These are phyloP conservation scores for Cynara cardunculus DNA, from an alignment of 129 eudicot species.

Conservation along the genomic window DNA sequence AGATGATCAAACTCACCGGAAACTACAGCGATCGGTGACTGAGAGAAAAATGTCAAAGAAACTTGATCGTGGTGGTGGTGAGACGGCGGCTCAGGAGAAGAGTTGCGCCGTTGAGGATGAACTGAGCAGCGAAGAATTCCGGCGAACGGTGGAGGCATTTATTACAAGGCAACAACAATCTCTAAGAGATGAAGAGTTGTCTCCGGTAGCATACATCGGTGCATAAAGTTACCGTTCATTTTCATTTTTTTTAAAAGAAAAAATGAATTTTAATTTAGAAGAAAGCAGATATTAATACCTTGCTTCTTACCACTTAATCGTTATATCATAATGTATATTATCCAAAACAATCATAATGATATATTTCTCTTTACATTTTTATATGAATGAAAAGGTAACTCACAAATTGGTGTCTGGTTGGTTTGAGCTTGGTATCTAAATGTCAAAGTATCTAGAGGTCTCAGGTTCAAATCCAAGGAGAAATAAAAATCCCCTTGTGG, in stretches of 20 bases:
- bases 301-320: too few relatives aligned
- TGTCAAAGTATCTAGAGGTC: too few relatives aligned
- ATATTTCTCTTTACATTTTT: too few relatives aligned
- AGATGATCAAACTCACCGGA: conserved; percentile 9
- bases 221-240: conserved; percentile 1
- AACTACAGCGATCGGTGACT: conserved; percentile 42
- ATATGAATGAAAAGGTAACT: too few relatives aligned
- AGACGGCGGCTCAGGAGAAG: background rate
- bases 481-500: too few relatives aligned
- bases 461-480: too few relatives aligned
- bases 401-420: too few relatives aligned
- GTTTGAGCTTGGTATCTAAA: too few relatives aligned
- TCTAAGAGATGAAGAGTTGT: conserved; percentile 59
- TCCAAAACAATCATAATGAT: background rate
- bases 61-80: conserved; percentile 7
- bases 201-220: conserved; percentile 33
- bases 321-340: too few relatives aligned
- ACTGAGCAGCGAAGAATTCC: conserved; percentile 75
- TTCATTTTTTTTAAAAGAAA: background rate
- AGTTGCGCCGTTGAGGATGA: conserved; percentile 41
- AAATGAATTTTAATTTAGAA: background rate
- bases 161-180: conserved; percentile 77
- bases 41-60: conserved; percentile 23
- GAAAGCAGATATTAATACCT: background rate
- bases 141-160: conserved; percentile 75